Evolutionary conservation across 306 rosid species (phyloP).

Genomic region (Prunus kanzakura): DNA sequence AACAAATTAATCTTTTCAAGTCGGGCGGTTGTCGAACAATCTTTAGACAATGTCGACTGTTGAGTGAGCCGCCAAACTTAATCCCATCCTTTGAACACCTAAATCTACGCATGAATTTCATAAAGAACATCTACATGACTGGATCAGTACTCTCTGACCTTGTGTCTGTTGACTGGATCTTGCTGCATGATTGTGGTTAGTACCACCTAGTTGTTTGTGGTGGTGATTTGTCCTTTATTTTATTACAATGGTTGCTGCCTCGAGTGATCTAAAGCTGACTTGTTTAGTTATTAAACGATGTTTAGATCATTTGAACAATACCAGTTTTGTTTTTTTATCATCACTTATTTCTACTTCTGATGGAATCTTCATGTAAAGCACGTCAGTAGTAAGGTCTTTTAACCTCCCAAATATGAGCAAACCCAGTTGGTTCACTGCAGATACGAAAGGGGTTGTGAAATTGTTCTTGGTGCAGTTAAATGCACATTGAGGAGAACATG

Average conservation of each 20-base stretch:
- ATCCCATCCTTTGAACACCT: not conserved
- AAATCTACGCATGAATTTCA: not conserved
- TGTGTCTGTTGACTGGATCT: not conserved
- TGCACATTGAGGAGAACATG: not conserved
- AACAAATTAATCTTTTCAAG: not conserved
- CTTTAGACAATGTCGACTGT: not conserved
- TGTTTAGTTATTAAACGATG: not conserved
- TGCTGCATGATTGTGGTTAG: not conserved
- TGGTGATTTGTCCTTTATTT: not conserved
- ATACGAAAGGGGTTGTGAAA: not conserved
- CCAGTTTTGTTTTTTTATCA: not conserved
- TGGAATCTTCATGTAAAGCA: too few species aligned
- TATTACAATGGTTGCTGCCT: not conserved
- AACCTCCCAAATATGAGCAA: not conserved
- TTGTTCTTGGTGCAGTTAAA: not conserved
- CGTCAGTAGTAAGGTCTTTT: not conserved
- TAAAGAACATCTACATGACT: not conserved
- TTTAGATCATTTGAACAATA: not conserved
- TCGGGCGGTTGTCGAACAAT: not conserved
- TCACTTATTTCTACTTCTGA: not conserved
- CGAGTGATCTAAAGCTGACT: not conserved
- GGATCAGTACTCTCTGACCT: too few species aligned
- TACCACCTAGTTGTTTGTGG: too few species aligned
- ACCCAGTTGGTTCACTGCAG: not conserved
- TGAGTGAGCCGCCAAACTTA: not conserved